Evolutionary conservation across 805 yeast species (phyloP), one percentile per base, ranked within the genome.

Genomic region (Candida koratica): DNA sequence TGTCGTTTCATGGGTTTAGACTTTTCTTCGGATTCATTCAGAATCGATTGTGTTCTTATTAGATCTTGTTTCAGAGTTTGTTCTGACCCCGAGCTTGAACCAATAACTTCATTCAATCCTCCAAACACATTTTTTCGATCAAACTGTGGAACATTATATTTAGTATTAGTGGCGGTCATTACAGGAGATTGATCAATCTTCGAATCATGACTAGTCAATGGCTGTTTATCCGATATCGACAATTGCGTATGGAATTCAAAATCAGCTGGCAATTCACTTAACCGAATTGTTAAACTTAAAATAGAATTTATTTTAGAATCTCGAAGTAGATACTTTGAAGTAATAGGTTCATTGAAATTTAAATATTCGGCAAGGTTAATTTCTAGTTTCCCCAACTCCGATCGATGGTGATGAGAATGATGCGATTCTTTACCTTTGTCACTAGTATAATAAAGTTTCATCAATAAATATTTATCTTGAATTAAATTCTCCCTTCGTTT

Each of bases 261-360:
- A 40, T 61, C 52, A 4, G 59, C 38, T 3, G 71, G 62, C 14
- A 65, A 53, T 39, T 66, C 70, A 27, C 64, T 67, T 46, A 84
- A 56, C 4, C 66, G 64, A n/a, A 84, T 61, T 1, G 80, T 69
- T 27, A 86, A 42, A 41, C 73, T 79, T 25, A 83, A 57, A n/a
- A 86, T 82, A 2, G 94, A 81, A 55, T 90, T 90, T 13, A 90
- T 77, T 46, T 86, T 85, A 1, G 95, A 82, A 17, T 85, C 73
- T 48, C 81, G 81, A 24, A 90, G 64, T 28, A 90, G 60, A 48
- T 83, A 87, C 43, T 84, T 67, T 43, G 81, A 69, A 2, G 80
- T 66, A 4, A 70, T 58, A 3, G 75, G 68, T 36, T 71, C 69
- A 20, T 68, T 64, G 37, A 73, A 76, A 45, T 70, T 67, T 24